Evolutionary conservation across 176 grass and related monocot species (phyloP).

Genomic region (Urochloa ruziziensis): DNA sequence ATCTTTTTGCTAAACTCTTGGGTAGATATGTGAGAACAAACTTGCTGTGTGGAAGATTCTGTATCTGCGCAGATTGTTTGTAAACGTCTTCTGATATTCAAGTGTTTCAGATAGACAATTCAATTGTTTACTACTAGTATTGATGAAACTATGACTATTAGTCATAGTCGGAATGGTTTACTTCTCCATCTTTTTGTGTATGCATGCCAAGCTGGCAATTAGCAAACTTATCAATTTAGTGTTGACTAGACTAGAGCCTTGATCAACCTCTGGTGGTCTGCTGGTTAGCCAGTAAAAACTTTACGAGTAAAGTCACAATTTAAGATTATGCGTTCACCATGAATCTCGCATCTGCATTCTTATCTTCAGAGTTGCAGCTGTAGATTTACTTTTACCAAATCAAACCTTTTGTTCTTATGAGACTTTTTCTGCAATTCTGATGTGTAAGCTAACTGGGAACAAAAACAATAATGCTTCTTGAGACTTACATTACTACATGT

Average conservation of each 20-base stretch:
- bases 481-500: slow-evolving; percentile 1
- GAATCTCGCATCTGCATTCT: neutral
- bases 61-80: neutral
- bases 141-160: neutral
- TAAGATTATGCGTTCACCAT: neutral
- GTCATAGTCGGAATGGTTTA: neutral
- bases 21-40: neutral
- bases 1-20: neutral
- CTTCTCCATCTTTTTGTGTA: neutral
- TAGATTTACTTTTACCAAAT: neutral
- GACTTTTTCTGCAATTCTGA: neutral
- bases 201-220: neutral
- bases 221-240: neutral
- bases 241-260: neutral
- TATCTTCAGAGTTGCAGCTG: neutral
- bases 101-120: neutral
- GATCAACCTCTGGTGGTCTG: neutral
- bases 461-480: neutral
- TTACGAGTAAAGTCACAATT: no score
- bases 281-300: neutral
- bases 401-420: neutral
- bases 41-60: neutral
- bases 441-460: neutral
- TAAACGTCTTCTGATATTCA: neutral
- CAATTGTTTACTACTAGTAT: neutral